Conservation (phyloP, 73 alveolate genomes). For the Paramecium octaurelia region DNA sequence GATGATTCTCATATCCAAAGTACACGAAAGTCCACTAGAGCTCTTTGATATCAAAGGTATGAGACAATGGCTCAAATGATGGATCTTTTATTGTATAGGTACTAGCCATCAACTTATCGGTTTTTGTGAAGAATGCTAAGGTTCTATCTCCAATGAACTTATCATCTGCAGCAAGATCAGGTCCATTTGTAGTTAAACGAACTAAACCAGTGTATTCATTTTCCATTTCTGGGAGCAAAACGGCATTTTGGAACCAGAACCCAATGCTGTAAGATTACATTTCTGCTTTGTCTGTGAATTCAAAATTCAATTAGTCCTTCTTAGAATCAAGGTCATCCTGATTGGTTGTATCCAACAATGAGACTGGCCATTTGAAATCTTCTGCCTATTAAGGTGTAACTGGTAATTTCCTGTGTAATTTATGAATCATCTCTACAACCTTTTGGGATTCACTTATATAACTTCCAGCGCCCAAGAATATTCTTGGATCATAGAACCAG, state of each 20-base stretch:
- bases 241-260: conserved; percentile 26
- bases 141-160: conserved; percentile 45
- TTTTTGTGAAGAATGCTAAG: not conserved
- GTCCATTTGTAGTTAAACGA: not conserved
- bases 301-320: not conserved
- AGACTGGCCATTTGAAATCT: conserved; percentile 41
- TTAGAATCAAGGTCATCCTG: not conserved
- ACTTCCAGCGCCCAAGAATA: conserved; percentile 13
- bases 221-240: conserved; percentile 23
- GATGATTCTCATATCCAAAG: not conserved
- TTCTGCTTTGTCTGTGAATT: not conserved
- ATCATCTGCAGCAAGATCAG: not conserved
- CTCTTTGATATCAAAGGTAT: not conserved
- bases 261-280: not conserved
- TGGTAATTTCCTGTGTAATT: conserved; percentile 18
- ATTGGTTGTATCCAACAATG: conserved; percentile 13
- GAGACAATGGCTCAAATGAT: conserved; percentile 9
- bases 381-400: not conserved
- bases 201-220: not conserved
- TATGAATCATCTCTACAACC: not conserved
- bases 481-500: conserved; percentile 34
- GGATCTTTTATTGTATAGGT: conserved; percentile 40
- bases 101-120: not conserved
- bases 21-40: conserved; percentile 19
- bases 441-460: not conserved